Percentiles rank a stretch among this genome's conserved stretches.
Evolutionary conservation across 2,329 filamentous ascomycete species (phyloP).

Genomic region (Sarocladium strictum): DNA sequence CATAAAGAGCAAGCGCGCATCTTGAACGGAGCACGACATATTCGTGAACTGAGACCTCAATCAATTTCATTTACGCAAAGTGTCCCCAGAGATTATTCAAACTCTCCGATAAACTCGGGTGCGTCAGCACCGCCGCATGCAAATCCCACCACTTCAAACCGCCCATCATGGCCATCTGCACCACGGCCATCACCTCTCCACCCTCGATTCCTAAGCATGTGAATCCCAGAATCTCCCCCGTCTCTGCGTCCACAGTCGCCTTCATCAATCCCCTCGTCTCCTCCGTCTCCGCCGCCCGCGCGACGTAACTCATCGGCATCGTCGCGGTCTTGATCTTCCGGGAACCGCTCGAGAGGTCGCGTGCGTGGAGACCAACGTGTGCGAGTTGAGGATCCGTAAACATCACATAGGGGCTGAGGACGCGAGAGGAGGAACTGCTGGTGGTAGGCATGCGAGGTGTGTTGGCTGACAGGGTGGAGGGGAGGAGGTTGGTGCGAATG

Average conservation of each 20-base stretch:
- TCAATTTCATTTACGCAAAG: conserved; percentile 23
- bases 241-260: conserved; percentile 40
- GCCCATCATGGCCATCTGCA: conserved; percentile 48
- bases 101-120: conserved; percentile 44
- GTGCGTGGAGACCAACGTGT: conserved; percentile 42
- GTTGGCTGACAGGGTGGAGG: conserved; percentile 16
- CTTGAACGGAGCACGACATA: not conserved
- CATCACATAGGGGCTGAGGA: conserved; percentile 39
- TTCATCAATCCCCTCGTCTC: conserved; percentile 48
- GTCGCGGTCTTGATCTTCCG: conserved; percentile 34
- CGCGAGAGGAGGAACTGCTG: conserved; percentile 20
- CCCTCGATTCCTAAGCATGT: conserved; percentile 45
- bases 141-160: conserved; percentile 37
- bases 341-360: conserved; percentile 21
- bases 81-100: conserved; percentile 45
- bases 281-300: conserved; percentile 43
- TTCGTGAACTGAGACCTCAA: not conserved
- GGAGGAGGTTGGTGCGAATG: conserved; percentile 37
- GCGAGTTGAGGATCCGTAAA: conserved; percentile 50
- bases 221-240: conserved; percentile 44
- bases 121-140: conserved; percentile 41
- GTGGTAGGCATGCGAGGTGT: conserved; percentile 21
- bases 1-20: conserved; percentile 8
- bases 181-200: conserved; percentile 46
- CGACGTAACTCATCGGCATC: conserved; percentile 48